Evolutionary conservation across 345 rosid genomes (phyloP).

Genomic region (Rhodamnia argentea): DNA sequence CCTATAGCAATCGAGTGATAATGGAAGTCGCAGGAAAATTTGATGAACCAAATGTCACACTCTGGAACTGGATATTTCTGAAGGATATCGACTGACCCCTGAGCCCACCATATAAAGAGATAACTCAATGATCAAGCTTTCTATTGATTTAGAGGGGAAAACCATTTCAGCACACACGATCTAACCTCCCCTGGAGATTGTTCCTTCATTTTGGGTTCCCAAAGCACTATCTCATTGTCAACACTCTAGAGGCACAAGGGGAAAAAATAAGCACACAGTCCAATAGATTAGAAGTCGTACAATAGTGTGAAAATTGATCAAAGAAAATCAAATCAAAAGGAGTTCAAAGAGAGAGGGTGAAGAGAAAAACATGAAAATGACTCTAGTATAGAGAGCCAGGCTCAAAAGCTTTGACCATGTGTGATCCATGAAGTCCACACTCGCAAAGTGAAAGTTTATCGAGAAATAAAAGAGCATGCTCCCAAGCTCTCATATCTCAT

Average conservation of each 20-base stretch:
- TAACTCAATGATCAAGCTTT: neutral
- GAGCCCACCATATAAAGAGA: neutral
- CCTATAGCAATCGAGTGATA: constrained; percentile 75
- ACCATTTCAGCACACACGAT: neutral
- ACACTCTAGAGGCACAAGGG: constrained; percentile 58
- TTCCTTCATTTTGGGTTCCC: constrained; percentile 96
- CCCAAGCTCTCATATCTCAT: neutral
- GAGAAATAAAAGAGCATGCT: neutral
- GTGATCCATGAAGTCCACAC: neutral
- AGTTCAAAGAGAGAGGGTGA: neutral
- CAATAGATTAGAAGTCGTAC: neutral
- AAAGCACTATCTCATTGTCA: constrained; percentile 86
- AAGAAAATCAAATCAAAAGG: neutral
- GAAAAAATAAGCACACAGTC: neutral
- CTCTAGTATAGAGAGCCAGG: neutral
- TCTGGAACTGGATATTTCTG: constrained; percentile 86
- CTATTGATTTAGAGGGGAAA: neutral
- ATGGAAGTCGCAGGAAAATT: constrained; percentile 86
- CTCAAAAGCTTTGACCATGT: neutral
- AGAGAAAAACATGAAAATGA: neutral
- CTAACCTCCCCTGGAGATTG: constrained; percentile 96
- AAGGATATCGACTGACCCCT: constrained; percentile 88
- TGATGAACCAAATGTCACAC: constrained; percentile 96
- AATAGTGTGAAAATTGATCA: neutral
- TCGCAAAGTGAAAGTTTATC: neutral